Base-by-base conservation (phyloP, 2,329 filamentous ascomycete genomes). In the Fusarium falciforme region DNA sequence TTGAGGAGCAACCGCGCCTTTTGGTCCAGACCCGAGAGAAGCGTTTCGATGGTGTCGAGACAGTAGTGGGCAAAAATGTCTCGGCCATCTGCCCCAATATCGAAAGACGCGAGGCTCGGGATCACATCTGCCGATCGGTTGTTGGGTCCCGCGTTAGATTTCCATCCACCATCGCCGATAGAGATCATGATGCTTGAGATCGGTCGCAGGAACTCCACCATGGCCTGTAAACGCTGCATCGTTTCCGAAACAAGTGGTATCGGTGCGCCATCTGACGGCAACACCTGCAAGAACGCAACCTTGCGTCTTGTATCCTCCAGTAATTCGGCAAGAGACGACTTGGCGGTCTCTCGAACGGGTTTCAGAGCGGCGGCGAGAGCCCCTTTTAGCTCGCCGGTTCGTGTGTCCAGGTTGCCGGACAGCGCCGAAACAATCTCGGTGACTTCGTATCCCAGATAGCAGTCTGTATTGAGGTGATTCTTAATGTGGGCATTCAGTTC, bases 381-480 rank as follows among this genome's bases (percentile, higher is more conserved):
- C 33, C 90, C 87, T 80, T 98, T 98, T 67, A 98, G 87, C 78
- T 98, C 94, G 3, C 94, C 94, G 0, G 95, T 97, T 70, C 93
- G 91, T 6, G 90, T 89, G 72, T 98, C 96, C 5, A 99, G 85
- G 42, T 93, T 92, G 65, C 92, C 92, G 3, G 94, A 95, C 57
- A 98, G 87, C 14, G 89, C 89, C 1, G 94, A 93, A 55, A 98
- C 91, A 69, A 98, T 94, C 78, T 98, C 96, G 35, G 97, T 94
- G 35, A 98, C 94, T 80, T 99, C 96, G 81, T 97, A 99, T 9
- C 95, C 95, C 58, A 99, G 89, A 81, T 94, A 98, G 83, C 96
- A 98, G 82, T 99, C 96, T 0, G 94, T 98, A 75, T 91, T 90
- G 42, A 98, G 85, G 79, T 98, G 95, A 44, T 89, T 86, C 80